A percentile compares a stretch with the other conserved stretches of the same genome.
phyloP scores from a whole-genome alignment of 106 monocot genomes.

The Dioscorea dumetorum region DNA sequence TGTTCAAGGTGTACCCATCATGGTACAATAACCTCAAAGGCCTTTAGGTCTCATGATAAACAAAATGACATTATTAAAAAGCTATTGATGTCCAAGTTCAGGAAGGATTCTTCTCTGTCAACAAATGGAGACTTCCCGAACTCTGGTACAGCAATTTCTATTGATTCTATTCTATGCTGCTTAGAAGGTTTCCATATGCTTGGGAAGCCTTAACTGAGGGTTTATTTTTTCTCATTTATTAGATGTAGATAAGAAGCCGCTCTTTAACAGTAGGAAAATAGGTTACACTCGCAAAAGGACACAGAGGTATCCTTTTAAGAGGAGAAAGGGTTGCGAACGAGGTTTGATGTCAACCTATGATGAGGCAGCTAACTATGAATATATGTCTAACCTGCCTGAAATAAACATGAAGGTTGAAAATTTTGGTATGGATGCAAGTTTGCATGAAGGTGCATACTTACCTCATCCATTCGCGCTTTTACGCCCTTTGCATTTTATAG shows the following conservation, averaged over 20 bases:
- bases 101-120: constrained; percentile 21
- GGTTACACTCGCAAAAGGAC: constrained; percentile 73
- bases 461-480: too few relatives aligned
- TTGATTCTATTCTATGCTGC: too few relatives aligned
- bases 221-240: not conserved
- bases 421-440: constrained; percentile 12
- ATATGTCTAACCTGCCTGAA: constrained; percentile 3
- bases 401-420: constrained; percentile 27
- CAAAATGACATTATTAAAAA: constrained; percentile 49
- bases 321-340: constrained; percentile 41
- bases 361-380: constrained; percentile 8
- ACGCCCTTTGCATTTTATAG: too few relatives aligned
- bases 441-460: constrained; percentile 15
- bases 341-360: constrained; percentile 21
- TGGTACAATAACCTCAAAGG: constrained; percentile 20
- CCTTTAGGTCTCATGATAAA: constrained; percentile 23
- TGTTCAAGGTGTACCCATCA: constrained; percentile 51
- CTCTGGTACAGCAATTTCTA: too few relatives aligned
- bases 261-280: constrained; percentile 47
- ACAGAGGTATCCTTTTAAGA: constrained; percentile 55
- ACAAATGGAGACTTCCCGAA: too few relatives aligned
- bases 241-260: constrained; percentile 44
- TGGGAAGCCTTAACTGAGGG: too few relatives aligned
- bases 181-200: too few relatives aligned
- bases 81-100: constrained; percentile 36